Evolutionary conservation across 2,329 filamentous ascomycete genomes (phyloP), one percentile per base, ranked within the genome.

Genomic region (Dothistroma pini): DNA sequence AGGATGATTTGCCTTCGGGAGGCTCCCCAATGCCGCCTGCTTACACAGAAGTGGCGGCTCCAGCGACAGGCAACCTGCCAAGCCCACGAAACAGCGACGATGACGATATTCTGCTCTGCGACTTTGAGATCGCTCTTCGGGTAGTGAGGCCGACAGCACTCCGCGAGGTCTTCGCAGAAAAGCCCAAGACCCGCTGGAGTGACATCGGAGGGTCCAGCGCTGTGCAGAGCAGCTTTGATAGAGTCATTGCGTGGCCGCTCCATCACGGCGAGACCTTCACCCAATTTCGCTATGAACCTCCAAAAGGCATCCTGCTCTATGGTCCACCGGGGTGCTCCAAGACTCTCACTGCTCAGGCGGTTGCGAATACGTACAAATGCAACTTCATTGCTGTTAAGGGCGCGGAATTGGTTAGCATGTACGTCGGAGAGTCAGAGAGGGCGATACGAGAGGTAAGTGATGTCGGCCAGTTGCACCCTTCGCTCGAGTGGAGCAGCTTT

Each of bases 311-410:
- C 16, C 82, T 97, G 7, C 83, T 97, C 2, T 97, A 96, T 74
- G 93, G 93, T 0, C 93, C 93, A 0, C 93, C 93, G 0, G 93
- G 93, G 3, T 97, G 93, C 77, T 96, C 92, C 65, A 97, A 97
- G 77, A 97, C 93, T 0, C 85, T 97, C 73, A 91, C 87, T 0
- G 93, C 93, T 0, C 92, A 96, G 74, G 93, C 93, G 31, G 85
- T 96, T 68, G 93, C 93, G 16, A 96, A 91, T 7, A 92, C 96
- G 74, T 91, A 90, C 32, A 89, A 89, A 4, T 88, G 96, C 76
- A 97, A 97, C 75, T 97, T 97, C 80, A 88, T 97, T 72, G 89
- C 92, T 9, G 90, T 97, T 66, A 96, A 97, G 77, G 93, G 92
- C 29, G 91, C 91, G 38, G 93, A 97, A 76, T 84, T 97, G 12